phyloP scores from a whole-genome alignment of 441 rosid species.

The Arabidopsis hybrid region DNA sequence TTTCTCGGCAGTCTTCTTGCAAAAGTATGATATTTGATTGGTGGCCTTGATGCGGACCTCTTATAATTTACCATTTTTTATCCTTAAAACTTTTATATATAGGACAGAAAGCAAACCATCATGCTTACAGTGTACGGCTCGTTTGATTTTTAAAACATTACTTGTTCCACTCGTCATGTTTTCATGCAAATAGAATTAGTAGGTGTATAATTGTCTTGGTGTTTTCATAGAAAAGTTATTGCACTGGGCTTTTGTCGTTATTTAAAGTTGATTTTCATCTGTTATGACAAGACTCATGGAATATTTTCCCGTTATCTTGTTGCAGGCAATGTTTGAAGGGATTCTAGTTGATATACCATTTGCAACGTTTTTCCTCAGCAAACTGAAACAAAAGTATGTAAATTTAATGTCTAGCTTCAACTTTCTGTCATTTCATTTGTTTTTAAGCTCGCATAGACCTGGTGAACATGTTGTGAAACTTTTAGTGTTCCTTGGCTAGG shows the following conservation, averaged over 20 bases:
- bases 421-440: constrained; percentile 24
- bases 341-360: constrained; percentile 99
- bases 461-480: constrained; percentile 20
- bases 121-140: constrained; percentile 1
- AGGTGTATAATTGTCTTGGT: constrained; percentile 13
- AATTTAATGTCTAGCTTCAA: constrained; percentile 21
- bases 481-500: constrained; percentile 56
- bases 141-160: background rate
- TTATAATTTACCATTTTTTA: constrained; percentile 8
- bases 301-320: constrained; percentile 22
- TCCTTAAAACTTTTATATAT: constrained; percentile 1
- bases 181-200: background rate
- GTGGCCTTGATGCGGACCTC: constrained; percentile 7
- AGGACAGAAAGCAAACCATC: constrained; percentile 13
- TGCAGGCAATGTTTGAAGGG: constrained; percentile 99
- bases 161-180: constrained; percentile 13
- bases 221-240: background rate
- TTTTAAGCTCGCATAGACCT: constrained; percentile 14
- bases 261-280: constrained; percentile 29
- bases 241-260: background rate
- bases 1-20: constrained; percentile 96
- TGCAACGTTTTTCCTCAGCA: constrained; percentile 99
- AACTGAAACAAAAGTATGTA: constrained; percentile 89
- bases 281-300: constrained; percentile 14
- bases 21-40: constrained; percentile 60